phyloP scores from a whole-genome alignment of 2,329 filamentous ascomycete species.

The Aspergillus alliaceus region DNA sequence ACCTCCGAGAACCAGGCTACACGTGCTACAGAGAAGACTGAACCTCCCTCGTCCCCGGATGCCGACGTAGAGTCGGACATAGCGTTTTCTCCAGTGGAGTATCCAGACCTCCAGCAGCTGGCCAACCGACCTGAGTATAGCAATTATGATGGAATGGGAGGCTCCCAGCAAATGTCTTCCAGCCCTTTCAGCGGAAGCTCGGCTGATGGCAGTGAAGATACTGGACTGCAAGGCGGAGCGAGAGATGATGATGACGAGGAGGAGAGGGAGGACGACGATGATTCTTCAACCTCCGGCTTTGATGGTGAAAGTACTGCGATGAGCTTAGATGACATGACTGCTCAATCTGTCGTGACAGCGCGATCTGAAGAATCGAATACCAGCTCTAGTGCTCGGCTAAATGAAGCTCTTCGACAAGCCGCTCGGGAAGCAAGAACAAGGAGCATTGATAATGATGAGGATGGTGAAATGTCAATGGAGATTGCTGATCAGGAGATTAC shows the following conservation, averaged over 20 bases:
- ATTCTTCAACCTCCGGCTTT: conserved; percentile 51
- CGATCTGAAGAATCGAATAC: conserved; percentile 56
- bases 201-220: conserved; percentile 48
- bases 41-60: conserved; percentile 63
- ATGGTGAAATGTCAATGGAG: conserved; percentile 77
- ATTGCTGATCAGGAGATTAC: conserved; percentile 63
- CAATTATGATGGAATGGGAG: conserved; percentile 58
- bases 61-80: conserved; percentile 59
- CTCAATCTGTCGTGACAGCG: conserved; percentile 64
- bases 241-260: conserved; percentile 47
- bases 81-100: conserved; percentile 62
- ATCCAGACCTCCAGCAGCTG: conserved; percentile 65
- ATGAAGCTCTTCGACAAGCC: conserved; percentile 75
- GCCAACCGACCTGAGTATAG: conserved; percentile 32
- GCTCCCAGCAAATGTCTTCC: conserved; percentile 70
- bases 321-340: conserved; percentile 77
- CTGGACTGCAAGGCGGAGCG: conserved; percentile 33
- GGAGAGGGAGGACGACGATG: conserved; percentile 44
- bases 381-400: conserved; percentile 70
- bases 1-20: conserved; percentile 34
- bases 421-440: conserved; percentile 73
- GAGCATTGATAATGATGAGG: conserved; percentile 59
- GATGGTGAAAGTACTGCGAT: conserved; percentile 74
- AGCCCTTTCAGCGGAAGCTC: conserved; percentile 71
- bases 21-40: conserved; percentile 50